Percentiles rank a stretch among this genome's conserved stretches.
Conservation (phyloP, 768 basidiomycete species). For the Lactarius trivialis region DNA sequence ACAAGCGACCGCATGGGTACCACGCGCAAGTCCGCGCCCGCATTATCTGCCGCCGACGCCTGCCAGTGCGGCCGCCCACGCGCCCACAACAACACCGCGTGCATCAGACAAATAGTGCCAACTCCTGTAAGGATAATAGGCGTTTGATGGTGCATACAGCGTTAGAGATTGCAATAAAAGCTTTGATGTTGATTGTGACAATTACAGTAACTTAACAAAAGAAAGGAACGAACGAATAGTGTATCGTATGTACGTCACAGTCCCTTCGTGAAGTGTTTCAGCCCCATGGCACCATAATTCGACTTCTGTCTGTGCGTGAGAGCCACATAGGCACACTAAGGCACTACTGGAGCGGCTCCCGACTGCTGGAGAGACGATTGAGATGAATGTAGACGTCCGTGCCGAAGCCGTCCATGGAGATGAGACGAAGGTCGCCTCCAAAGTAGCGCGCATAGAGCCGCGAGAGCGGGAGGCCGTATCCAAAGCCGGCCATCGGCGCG, state of each 20-base stretch:
- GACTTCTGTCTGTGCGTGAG: not conserved
- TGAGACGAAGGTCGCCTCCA: conserved; percentile 85
- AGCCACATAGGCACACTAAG: not conserved
- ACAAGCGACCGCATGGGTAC: not conserved
- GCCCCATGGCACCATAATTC: not conserved
- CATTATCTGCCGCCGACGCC: not conserved
- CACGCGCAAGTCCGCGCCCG: not conserved
- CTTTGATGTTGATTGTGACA: not conserved
- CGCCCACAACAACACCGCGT: not conserved
- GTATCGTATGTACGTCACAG: not conserved
- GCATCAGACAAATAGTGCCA: not conserved
- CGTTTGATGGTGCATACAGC: not conserved
- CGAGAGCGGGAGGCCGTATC: conserved; percentile 89
- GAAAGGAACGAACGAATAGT: not conserved
- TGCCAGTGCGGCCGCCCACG: not conserved
- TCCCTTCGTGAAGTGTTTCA: not conserved
- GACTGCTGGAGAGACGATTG: conserved; percentile 76
- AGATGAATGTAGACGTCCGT: conserved; percentile 92
- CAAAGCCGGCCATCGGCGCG: conserved; percentile 96
- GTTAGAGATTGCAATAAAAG: not conserved
- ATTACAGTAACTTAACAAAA: not conserved
- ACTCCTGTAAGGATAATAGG: not conserved
- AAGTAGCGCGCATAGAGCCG: conserved; percentile 95
- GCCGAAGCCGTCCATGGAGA: conserved; percentile 98
- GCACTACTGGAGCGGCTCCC: conserved; percentile 61